These are phyloP conservation scores for Byssothecium circinans DNA, from an alignment of 2,329 filamentous ascomycete genomes.

Conservation along the genomic window DNA sequence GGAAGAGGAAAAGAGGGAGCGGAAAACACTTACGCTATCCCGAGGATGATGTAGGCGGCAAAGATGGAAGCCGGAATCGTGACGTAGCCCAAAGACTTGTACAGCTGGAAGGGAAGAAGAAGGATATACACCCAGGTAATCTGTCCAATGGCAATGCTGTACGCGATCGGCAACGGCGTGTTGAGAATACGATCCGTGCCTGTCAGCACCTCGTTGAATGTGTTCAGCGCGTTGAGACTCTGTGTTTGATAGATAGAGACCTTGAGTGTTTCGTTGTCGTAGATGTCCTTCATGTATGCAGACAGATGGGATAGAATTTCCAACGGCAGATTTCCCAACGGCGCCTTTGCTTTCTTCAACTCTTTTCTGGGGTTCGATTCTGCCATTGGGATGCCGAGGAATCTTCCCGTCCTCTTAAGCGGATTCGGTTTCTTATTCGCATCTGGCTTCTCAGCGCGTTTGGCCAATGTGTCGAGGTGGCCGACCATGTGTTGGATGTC, in stretches of 20 bases:
- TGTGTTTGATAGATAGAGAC: conserved; percentile 62
- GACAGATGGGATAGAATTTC: conserved; percentile 75
- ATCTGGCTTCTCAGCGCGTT: conserved; percentile 43
- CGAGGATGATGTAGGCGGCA: conserved; percentile 80
- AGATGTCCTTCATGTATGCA: conserved; percentile 64
- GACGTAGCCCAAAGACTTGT: conserved; percentile 64
- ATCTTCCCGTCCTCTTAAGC: conserved; percentile 67
- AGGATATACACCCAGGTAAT: conserved; percentile 84
- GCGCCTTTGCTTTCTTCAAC: conserved; percentile 69
- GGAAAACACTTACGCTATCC: conserved; percentile 54
- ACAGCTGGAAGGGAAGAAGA: conserved; percentile 78
- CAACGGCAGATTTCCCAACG: conserved; percentile 77
- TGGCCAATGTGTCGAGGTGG: conserved; percentile 75
- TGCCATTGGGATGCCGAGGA: conserved; percentile 74
- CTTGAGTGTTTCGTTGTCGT: conserved; percentile 58
- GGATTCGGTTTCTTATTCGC: conserved; percentile 31
- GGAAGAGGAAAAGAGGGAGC: background rate
- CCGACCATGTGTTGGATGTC: conserved; percentile 70
- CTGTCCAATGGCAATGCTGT: conserved; percentile 79
- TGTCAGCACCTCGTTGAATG: conserved; percentile 71
- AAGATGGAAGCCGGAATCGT: conserved; percentile 73
- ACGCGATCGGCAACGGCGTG: conserved; percentile 81
- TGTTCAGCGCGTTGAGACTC: conserved; percentile 60
- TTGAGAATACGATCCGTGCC: conserved; percentile 76
- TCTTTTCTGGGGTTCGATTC: conserved; percentile 74